Evolutionary conservation across 257 asterid species (phyloP).

Genomic region (Echium plantagineum): DNA sequence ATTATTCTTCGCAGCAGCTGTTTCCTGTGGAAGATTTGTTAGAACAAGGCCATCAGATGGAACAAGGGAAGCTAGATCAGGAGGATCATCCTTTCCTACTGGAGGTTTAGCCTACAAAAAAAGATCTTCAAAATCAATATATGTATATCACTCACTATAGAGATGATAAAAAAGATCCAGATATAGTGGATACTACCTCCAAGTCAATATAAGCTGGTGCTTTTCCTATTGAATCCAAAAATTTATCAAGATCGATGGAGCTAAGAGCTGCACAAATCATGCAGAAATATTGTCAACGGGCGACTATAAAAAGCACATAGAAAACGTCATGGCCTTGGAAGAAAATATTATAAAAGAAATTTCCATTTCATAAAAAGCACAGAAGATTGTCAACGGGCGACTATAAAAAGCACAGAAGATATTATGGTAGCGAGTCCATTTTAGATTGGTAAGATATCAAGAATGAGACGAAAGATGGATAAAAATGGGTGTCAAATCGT

Average conservation of each 20-base stretch:
- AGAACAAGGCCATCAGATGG: conserved; percentile 53
- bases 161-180: conserved; percentile 6
- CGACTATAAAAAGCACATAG: background rate
- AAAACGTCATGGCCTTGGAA: background rate
- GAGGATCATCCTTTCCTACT: conserved; percentile 95
- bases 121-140: conserved; percentile 3
- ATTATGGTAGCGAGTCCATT: too few species aligned
- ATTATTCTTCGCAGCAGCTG: conserved; percentile 24
- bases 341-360: too few species aligned
- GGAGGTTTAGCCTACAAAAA: conserved; percentile 58
- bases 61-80: conserved; percentile 76
- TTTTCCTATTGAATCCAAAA: conserved; percentile 67
- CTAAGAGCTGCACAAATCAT: conserved; percentile 49
- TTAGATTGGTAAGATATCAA: too few species aligned
- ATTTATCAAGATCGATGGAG: conserved; percentile 64
- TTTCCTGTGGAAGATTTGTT: conserved; percentile 26
- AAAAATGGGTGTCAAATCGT: too few species aligned
- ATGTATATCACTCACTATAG: conserved; percentile 2
- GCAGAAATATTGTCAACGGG: background rate
- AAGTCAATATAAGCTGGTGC: conserved; percentile 68
- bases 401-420: too few species aligned
- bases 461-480: too few species aligned
- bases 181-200: conserved; percentile 45
- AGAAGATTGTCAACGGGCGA: too few species aligned
- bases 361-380: too few species aligned